Percentiles rank a stretch among this genome's conserved stretches.
These are phyloP conservation scores for Mucor lusitanicus DNA, from an alignment of 371 early-diverging fungal species.

Conservation along the genomic window DNA sequence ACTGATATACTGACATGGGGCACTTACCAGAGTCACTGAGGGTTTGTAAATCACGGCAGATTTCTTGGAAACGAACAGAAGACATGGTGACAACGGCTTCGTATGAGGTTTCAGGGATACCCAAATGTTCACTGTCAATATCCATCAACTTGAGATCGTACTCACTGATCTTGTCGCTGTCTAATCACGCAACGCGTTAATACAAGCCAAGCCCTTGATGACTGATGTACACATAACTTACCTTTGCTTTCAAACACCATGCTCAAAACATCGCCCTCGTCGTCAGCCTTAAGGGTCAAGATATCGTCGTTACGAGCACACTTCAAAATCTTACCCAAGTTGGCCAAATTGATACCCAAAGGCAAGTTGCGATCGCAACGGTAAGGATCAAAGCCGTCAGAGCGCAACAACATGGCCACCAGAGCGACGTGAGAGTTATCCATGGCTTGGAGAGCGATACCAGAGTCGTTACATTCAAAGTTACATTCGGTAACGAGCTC, in stretches of 20 bases:
- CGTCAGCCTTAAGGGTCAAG: conserved; percentile 89
- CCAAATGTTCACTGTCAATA: conserved; percentile 95
- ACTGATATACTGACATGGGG: background rate
- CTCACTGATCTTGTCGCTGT: conserved; percentile 86
- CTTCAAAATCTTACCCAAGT: conserved; percentile 92
- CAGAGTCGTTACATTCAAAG: conserved; percentile 96
- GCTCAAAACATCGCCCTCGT: conserved; percentile 80
- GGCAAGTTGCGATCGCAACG: conserved; percentile 93
- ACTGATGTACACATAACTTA: conserved; percentile 12
- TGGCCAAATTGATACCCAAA: conserved; percentile 88
- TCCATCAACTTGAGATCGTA: conserved; percentile 97
- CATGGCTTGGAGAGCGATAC: conserved; percentile 98
- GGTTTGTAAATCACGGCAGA: conserved; percentile 84
- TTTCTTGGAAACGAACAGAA: conserved; percentile 90
- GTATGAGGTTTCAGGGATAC: conserved; percentile 94
- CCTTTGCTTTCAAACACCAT: conserved; percentile 85
- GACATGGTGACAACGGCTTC: conserved; percentile 90
- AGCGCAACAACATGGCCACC: conserved; percentile 85
- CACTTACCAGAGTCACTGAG: conserved; percentile 86
- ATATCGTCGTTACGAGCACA: conserved; percentile 94
- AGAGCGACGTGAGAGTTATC: conserved; percentile 98
- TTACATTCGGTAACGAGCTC: conserved; percentile 97
- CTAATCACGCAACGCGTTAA: conserved; percentile 36
- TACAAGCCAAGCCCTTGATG: background rate
- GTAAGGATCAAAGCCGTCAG: conserved; percentile 94